phyloP scores from a whole-genome alignment of 2,329 filamentous ascomycete species.

The Epichloe elymi region DNA sequence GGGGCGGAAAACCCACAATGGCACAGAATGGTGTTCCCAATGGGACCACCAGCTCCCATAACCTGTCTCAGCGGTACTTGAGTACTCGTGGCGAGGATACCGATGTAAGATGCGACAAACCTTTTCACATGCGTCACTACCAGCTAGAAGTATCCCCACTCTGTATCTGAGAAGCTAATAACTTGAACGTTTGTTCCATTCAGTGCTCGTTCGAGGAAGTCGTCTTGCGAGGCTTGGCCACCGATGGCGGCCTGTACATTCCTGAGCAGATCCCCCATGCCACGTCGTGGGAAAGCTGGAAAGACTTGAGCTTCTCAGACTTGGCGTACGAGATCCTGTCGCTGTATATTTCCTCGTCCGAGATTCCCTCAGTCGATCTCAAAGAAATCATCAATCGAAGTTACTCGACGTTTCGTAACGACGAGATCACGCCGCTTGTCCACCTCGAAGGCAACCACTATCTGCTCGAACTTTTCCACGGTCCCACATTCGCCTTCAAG shows the following conservation, averaged over 20 bases:
- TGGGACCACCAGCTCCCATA: conserved; percentile 23
- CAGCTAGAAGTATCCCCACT: not conserved
- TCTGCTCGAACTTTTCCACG: conserved; percentile 89
- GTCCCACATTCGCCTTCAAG: conserved; percentile 91
- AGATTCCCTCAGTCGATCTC: conserved; percentile 71
- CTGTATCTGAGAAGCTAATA: not conserved
- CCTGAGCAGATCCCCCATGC: conserved; percentile 56
- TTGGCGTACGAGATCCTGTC: conserved; percentile 76
- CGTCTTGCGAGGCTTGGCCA: conserved; percentile 76
- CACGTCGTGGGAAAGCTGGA: conserved; percentile 42
- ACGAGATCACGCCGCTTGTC: conserved; percentile 66
- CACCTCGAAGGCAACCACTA: conserved; percentile 67
- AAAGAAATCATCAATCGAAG: conserved; percentile 71
- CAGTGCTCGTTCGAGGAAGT: conserved; percentile 84
- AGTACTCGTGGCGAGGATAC: conserved; percentile 38
- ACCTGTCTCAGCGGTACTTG: conserved; percentile 34
- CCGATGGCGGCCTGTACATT: conserved; percentile 80
- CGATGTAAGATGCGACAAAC: conserved; percentile 23
- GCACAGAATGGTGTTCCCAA: conserved; percentile 26
- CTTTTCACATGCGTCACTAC: not conserved
- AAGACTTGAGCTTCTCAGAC: conserved; percentile 64
- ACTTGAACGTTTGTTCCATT: not conserved
- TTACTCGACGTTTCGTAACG: conserved; percentile 77
- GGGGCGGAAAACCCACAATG: conserved; percentile 18
- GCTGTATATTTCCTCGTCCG: conserved; percentile 70